phyloP scores from a whole-genome alignment of 2,329 filamentous ascomycete genomes.

The Sarocladium kiliense region DNA sequence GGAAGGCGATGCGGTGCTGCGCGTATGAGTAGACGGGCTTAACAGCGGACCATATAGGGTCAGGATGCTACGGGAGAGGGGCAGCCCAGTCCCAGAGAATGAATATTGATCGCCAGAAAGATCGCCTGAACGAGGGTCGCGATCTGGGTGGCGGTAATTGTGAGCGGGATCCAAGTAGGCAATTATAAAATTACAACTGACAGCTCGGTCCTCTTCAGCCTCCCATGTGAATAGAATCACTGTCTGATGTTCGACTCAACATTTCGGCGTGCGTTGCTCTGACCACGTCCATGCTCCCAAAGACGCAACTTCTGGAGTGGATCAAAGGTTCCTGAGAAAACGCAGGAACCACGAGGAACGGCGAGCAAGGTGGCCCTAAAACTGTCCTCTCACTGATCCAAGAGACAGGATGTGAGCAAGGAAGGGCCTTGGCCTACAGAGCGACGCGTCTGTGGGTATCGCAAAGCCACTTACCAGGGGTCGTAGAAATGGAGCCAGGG shows the following conservation, averaged over 20 bases:
- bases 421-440: constrained; percentile 1
- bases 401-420: neutral
- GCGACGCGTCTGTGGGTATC: constrained; percentile 4
- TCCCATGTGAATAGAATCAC: too few relatives aligned
- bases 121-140: constrained; percentile 1
- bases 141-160: neutral
- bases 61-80: constrained; percentile 7
- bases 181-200: neutral
- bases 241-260: neutral
- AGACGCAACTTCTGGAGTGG: neutral
- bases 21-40: constrained; percentile 8
- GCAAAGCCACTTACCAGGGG: neutral
- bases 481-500: neutral
- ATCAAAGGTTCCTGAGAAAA: neutral
- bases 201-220: neutral
- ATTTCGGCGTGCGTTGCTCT: neutral
- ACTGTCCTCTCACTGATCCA: neutral
- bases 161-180: neutral
- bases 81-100: neutral
- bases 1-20: neutral
- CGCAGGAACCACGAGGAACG: neutral
- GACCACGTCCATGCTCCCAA: neutral
- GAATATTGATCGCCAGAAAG: constrained; percentile 2
- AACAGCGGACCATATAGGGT: neutral
- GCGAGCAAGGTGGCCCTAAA: neutral